A percentile compares a stretch with the other conserved stretches of the same genome.
Evolutionary conservation across 805 yeast species (phyloP).

Genomic region (Alloascoidea hylecoeti): DNA sequence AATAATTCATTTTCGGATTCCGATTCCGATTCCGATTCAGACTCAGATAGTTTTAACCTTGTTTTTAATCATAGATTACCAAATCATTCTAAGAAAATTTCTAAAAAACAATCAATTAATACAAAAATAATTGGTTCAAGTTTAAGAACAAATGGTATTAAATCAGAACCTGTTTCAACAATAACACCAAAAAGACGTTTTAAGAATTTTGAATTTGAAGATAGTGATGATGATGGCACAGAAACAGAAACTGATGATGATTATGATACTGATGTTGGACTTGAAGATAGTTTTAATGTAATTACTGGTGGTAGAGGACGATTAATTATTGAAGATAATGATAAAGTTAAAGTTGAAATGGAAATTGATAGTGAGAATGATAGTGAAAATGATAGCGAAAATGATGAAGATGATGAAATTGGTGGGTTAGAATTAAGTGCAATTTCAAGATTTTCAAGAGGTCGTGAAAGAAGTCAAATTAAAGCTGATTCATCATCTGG

Average conservation of each 20-base stretch:
- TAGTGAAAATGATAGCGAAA: no score
- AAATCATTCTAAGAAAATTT: neutral
- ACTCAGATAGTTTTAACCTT: neutral
- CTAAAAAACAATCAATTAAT: neutral
- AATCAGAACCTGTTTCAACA: neutral
- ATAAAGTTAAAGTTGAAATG: no score
- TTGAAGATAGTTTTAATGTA: no score
- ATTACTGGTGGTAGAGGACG: no score
- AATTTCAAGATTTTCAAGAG: no score
- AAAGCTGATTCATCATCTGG: no score
- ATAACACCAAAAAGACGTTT: neutral
- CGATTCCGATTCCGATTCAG: neutral
- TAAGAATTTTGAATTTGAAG: neutral
- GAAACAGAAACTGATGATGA: neutral
- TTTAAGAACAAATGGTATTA: neutral
- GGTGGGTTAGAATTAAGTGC: no score
- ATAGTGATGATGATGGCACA: conserved; percentile 1
- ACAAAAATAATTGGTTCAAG: neutral
- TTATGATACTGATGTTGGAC: neutral
- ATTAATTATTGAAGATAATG: no score
- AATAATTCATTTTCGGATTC: no score
- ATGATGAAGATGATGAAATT: no score
- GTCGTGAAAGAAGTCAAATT: no score
- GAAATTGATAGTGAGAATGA: no score
- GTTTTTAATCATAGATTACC: neutral